Conservation (phyloP, 208 protist genomes). For the Trypanosoma cruzi region DNA sequence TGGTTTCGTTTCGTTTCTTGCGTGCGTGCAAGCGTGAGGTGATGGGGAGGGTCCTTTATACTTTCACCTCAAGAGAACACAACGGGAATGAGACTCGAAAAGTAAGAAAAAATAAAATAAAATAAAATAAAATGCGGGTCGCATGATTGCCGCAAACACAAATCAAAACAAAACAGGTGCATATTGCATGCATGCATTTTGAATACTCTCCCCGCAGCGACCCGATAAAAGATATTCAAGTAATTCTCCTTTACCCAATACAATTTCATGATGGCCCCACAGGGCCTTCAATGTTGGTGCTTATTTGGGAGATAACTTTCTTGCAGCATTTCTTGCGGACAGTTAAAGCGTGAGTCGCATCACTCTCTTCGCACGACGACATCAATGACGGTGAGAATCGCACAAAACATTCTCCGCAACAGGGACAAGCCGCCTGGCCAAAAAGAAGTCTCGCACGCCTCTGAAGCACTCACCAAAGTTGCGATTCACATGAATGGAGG, state of each 20-base stretch:
- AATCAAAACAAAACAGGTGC: no score
- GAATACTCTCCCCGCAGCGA: no score
- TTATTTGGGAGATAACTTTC: slow-evolving; percentile 14
- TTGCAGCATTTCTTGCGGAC: slow-evolving; percentile 22
- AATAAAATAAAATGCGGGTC: no score
- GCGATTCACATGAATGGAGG: slow-evolving; percentile 40
- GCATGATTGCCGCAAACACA: no score
- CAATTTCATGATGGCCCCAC: not conserved
- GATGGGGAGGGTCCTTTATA: no score
- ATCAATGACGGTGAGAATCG: slow-evolving; percentile 15
- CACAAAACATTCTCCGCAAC: slow-evolving; percentile 25
- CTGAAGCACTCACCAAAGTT: slow-evolving; percentile 77
- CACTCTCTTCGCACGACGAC: slow-evolving; percentile 10
- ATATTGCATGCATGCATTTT: no score
- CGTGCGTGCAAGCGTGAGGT: no score
- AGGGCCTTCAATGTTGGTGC: not conserved
- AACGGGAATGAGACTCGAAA: not conserved
- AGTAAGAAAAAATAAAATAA: no score
- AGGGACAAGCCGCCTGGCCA: slow-evolving; percentile 7
- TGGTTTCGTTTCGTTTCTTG: no score
- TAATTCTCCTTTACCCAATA: not conserved
- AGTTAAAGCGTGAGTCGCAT: slow-evolving; percentile 19
- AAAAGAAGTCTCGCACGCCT: slow-evolving; percentile 69
- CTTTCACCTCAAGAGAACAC: not conserved
- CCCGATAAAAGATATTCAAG: slow-evolving; percentile 24